These are phyloP conservation scores for Castanopsis chinensis DNA, from an alignment of 306 rosid species.

Conservation along the genomic window DNA sequence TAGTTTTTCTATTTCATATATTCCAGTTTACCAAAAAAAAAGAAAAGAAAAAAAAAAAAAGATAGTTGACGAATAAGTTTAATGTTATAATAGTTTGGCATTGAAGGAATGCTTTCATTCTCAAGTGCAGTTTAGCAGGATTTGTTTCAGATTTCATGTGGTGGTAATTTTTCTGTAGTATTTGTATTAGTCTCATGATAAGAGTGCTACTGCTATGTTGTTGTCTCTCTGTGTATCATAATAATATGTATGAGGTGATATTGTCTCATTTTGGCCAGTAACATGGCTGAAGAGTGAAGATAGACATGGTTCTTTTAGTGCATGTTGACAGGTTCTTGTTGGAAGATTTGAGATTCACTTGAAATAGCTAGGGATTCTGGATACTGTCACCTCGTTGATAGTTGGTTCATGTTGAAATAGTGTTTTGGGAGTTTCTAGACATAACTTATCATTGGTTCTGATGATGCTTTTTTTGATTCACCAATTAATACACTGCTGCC, in stretches of 20 bases:
- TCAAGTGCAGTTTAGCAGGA: too few species aligned
- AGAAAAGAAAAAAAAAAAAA: too few species aligned
- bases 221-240: not conserved
- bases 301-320: not conserved
- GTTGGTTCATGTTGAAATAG: not conserved
- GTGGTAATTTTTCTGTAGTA: too few species aligned
- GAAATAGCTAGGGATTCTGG: not conserved
- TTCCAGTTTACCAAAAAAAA: too few species aligned
- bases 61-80: too few species aligned
- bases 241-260: not conserved
- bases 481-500: not conserved
- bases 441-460: not conserved
- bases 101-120: too few species aligned
- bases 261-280: not conserved
- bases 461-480: not conserved
- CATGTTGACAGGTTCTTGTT: not conserved
- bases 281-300: not conserved
- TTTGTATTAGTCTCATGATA: too few species aligned
- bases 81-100: too few species aligned
- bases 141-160: too few species aligned
- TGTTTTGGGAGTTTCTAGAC: not conserved
- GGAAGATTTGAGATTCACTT: not conserved
- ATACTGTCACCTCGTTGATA: not conserved
- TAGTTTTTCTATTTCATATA: too few species aligned
- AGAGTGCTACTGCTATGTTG: too few species aligned